These are phyloP conservation scores for Chaetoscypha palmicola DNA, from an alignment of 2,329 filamentous ascomycete species.

Conservation along the genomic window DNA sequence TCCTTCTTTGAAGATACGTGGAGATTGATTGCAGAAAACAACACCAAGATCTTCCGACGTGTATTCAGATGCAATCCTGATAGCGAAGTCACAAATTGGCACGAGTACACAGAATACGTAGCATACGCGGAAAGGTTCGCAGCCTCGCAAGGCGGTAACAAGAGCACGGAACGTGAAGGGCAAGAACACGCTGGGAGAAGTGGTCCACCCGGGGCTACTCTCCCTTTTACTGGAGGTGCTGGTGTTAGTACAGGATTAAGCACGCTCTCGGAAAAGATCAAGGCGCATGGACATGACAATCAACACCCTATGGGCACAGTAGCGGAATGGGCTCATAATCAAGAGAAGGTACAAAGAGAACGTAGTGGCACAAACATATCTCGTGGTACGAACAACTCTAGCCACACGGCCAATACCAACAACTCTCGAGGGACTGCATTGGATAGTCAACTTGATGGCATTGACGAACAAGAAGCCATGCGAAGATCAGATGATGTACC, in stretches of 20 bases:
- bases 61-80: conserved; percentile 98
- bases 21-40: conserved; percentile 83
- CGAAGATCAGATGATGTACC: conserved; percentile 31
- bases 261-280: conserved; percentile 23
- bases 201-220: conserved; percentile 26
- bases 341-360: conserved; percentile 17
- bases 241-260: conserved; percentile 16
- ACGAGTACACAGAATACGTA: conserved; percentile 58
- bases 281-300: conserved; percentile 10
- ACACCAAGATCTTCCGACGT: conserved; percentile 86
- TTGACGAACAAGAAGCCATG: conserved; percentile 21
- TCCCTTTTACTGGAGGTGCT: conserved; percentile 7
- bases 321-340: conserved; percentile 25
- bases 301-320: conserved; percentile 23
- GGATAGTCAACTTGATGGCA: conserved; percentile 20
- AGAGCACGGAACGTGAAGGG: conserved; percentile 28
- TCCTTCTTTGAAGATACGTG: conserved; percentile 83
- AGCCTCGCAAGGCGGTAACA: conserved; percentile 33
- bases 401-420: conserved; percentile 9
- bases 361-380: conserved; percentile 13
- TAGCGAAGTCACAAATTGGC: conserved; percentile 87
- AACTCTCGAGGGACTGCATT: conserved; percentile 12
- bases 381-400: conserved; percentile 10
- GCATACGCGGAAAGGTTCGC: conserved; percentile 71
- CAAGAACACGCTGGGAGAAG: conserved; percentile 28